Percentiles rank a stretch among this genome's conserved stretches.
phyloP scores from a whole-genome alignment of 345 rosid species.

The Brassica cretica region DNA sequence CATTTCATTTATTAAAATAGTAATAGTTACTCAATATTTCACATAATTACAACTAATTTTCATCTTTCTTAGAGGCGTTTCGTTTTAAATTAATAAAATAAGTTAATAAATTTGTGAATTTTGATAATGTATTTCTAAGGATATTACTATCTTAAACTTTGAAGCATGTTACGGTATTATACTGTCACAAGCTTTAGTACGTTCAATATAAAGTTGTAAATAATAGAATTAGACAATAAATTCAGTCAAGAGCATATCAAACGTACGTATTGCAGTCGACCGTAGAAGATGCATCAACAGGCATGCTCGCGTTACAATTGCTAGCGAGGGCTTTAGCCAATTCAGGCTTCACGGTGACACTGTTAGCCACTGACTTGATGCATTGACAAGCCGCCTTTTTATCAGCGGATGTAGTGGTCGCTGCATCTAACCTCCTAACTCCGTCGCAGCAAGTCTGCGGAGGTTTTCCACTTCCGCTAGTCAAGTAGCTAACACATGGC shows the following conservation, averaged over 20 bases:
- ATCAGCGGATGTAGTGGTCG: conserved; percentile 56
- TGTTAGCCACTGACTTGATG: conserved; percentile 57
- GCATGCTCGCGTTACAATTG: conserved; percentile 57
- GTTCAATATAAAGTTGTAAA: neutral
- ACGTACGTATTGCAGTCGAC: conserved; percentile 68
- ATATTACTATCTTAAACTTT: neutral
- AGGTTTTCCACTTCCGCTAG: conserved; percentile 60
- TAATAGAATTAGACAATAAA: neutral
- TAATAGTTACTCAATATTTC: neutral
- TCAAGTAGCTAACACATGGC: conserved; percentile 66
- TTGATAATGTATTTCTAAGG: neutral
- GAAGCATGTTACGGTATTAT: neutral
- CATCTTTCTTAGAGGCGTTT: neutral
- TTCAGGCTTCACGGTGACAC: conserved; percentile 53
- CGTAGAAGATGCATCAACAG: conserved; percentile 53
- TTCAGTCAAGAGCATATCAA: conserved; percentile 1
- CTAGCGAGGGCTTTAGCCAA: conserved; percentile 60
- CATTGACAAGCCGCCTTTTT: conserved; percentile 66
- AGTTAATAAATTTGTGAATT: neutral
- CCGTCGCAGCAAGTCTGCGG: conserved; percentile 65
- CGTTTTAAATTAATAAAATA: neutral
- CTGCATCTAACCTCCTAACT: conserved; percentile 46
- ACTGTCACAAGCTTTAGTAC: neutral
- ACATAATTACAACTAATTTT: neutral
- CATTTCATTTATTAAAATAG: neutral